Percentiles rank a stretch among this genome's conserved stretches.
Evolutionary conservation across 345 rosid species (phyloP).

Genomic region (Arabidopsis arenosa): DNA sequence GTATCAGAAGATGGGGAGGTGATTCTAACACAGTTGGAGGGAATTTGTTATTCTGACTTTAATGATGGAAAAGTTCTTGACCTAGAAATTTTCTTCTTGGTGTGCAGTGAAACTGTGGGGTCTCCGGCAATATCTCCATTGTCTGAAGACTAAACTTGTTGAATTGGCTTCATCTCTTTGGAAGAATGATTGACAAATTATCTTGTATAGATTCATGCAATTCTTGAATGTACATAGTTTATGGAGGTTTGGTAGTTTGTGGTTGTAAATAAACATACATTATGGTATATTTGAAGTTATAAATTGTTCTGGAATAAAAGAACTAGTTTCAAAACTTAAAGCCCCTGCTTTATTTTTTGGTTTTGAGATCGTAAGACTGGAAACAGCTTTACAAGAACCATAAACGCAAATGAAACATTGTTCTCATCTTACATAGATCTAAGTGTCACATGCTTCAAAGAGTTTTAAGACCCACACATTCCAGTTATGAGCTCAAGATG

Average conservation of each 20-base stretch:
- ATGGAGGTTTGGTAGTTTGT: constrained; percentile 29
- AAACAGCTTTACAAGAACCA: constrained; percentile 22
- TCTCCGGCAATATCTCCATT: constrained; percentile 17
- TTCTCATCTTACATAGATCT: constrained; percentile 17
- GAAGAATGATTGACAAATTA: constrained; percentile 11
- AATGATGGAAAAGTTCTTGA: constrained; percentile 19
- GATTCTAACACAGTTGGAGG: constrained; percentile 39
- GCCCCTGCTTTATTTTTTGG: not conserved
- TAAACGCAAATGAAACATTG: constrained; percentile 15
- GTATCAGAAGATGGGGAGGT: constrained; percentile 60
- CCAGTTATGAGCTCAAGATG: constrained; percentile 1
- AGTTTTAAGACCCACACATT: constrained; percentile 3
- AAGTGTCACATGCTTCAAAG: constrained; percentile 8
- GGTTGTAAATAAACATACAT: constrained; percentile 35
- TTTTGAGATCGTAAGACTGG: constrained; percentile 15
- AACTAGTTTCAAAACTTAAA: constrained; percentile 10
- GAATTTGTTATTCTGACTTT: constrained; percentile 6
- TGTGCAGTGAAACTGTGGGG: constrained; percentile 39
- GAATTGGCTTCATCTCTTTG: constrained; percentile 32
- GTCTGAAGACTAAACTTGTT: constrained; percentile 28
- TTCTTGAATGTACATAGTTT: constrained; percentile 46
- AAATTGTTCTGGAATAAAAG: constrained; percentile 2
- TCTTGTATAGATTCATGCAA: constrained; percentile 40
- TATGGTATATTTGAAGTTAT: not conserved
- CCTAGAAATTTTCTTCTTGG: constrained; percentile 32